Evolutionary conservation across 2,329 filamentous ascomycete genomes (phyloP).

Genomic region (Penicillium sp.): DNA sequence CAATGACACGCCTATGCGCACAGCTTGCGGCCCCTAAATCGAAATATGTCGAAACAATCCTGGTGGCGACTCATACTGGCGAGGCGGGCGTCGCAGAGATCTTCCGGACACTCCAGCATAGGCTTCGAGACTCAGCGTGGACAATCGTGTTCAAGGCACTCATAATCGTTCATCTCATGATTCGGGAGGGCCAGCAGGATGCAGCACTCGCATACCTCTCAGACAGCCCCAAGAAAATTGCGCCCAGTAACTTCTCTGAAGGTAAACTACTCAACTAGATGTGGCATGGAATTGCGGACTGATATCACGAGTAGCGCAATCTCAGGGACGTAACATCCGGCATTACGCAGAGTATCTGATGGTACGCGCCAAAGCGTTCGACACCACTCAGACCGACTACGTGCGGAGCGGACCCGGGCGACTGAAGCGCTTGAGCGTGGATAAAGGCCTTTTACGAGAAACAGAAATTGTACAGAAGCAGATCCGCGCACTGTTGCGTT

Average conservation of each 20-base stretch:
- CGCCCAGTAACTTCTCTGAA: slow-evolving; percentile 89
- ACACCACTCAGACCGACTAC: slow-evolving; percentile 85
- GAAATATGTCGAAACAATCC: slow-evolving; percentile 98
- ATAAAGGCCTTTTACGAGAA: slow-evolving; percentile 89
- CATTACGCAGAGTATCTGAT: slow-evolving; percentile 87
- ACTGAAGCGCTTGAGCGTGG: slow-evolving; percentile 81
- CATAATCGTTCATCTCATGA: slow-evolving; percentile 96
- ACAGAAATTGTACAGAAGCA: slow-evolving; percentile 89
- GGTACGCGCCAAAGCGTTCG: slow-evolving; percentile 78
- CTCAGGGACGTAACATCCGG: slow-evolving; percentile 90
- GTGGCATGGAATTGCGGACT: slow-evolving; percentile 31
- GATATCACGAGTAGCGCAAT: slow-evolving; percentile 68
- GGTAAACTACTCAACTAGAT: slow-evolving; percentile 58
- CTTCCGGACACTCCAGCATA: slow-evolving; percentile 85
- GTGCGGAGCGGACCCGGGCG: slow-evolving; percentile 79
- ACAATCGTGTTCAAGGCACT: slow-evolving; percentile 99
- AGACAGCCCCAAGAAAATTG: slow-evolving; percentile 77
- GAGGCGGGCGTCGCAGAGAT: slow-evolving; percentile 95
- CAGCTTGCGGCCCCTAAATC: slow-evolving; percentile 95
- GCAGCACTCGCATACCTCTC: slow-evolving; percentile 83
- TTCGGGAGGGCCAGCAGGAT: slow-evolving; percentile 88
- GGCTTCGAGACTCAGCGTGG: slow-evolving; percentile 95
- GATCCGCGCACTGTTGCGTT: slow-evolving; percentile 81
- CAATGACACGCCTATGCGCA: slow-evolving; percentile 20
- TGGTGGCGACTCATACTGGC: slow-evolving; percentile 90